Percentiles rank a stretch among this genome's conserved stretches.
These are phyloP conservation scores for Tetradesmus obliquus DNA, from an alignment of 139 green algal species.

Conservation along the genomic window DNA sequence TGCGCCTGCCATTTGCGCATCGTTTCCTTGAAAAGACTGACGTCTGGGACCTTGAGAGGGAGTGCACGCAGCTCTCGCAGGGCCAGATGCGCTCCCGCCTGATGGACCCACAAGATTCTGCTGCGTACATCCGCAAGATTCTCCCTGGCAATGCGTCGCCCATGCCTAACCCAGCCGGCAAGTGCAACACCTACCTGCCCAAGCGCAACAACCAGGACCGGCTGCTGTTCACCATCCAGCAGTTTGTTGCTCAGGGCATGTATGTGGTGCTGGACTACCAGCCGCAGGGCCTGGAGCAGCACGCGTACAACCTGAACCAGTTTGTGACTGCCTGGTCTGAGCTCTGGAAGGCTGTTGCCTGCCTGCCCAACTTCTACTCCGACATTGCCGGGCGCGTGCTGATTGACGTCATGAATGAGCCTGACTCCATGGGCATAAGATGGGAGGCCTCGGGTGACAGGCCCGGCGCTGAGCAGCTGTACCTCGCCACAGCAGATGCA, in stretches of 20 bases:
- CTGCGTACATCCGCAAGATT: not conserved
- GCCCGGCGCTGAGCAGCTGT: constrained; percentile 44
- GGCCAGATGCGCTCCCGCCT: constrained; percentile 11
- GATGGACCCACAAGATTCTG: not conserved
- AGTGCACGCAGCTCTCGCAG: not conserved
- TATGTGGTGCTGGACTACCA: constrained; percentile 52
- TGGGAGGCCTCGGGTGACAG: constrained; percentile 35
- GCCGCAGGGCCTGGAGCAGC: constrained; percentile 29
- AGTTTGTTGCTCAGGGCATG: constrained; percentile 44
- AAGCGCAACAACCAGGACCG: constrained; percentile 15
- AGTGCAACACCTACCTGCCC: constrained; percentile 41
- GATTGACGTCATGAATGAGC: constrained; percentile 51
- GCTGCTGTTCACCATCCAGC: constrained; percentile 28
- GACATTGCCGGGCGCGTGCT: constrained; percentile 39
- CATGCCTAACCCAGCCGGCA: not conserved
- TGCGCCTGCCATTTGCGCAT: constrained; percentile 41
- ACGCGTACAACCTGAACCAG: constrained; percentile 31
- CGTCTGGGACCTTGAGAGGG: constrained; percentile 1
- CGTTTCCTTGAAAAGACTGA: constrained; percentile 1
- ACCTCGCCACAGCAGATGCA: constrained; percentile 38
- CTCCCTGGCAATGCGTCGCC: constrained; percentile 22
- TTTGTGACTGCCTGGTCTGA: constrained; percentile 13
- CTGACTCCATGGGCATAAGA: constrained; percentile 37
- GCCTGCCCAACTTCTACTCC: constrained; percentile 43
- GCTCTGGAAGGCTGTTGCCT: constrained; percentile 34